Evolutionary conservation across 2,329 filamentous ascomycete species (phyloP).

Genomic region (Lasiodiplodia citricola): DNA sequence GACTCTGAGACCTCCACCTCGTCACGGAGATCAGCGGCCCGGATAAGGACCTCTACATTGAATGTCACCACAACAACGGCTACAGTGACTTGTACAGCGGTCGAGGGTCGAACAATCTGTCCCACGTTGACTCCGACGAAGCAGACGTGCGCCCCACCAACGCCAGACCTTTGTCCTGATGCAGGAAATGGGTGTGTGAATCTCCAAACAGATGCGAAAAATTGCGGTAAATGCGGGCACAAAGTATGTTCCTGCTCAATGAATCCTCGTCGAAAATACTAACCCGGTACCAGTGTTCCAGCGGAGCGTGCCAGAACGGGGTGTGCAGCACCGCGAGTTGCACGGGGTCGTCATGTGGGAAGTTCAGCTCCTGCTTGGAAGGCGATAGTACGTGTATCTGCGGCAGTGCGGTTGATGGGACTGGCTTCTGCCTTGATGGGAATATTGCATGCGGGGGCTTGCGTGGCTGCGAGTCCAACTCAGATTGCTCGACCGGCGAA

Average conservation of each 20-base stretch:
- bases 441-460: slow-evolving; percentile 28
- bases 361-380: slow-evolving; percentile 35
- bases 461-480: slow-evolving; percentile 27
- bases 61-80: neutral
- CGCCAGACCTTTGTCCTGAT: neutral
- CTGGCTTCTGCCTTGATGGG: slow-evolving; percentile 40
- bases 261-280: slow-evolving; percentile 32
- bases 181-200: neutral
- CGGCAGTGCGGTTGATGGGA: slow-evolving; percentile 31
- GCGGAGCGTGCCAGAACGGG: slow-evolving; percentile 40
- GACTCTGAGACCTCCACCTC: neutral
- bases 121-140: neutral
- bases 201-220: neutral
- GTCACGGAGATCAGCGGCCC: neutral
- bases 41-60: neutral
- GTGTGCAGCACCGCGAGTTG: slow-evolving; percentile 39
- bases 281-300: slow-evolving; percentile 31
- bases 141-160: neutral
- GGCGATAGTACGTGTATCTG: slow-evolving; percentile 36
- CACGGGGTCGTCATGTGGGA: slow-evolving; percentile 35
- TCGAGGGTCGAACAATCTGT: neutral
- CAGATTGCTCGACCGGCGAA: slow-evolving; percentile 30
- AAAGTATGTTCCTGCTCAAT: slow-evolving; percentile 27
- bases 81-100: neutral
- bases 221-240: slow-evolving; percentile 13